phyloP scores from a whole-genome alignment of 2,329 filamentous ascomycete species.

The Catunica adiposa region DNA sequence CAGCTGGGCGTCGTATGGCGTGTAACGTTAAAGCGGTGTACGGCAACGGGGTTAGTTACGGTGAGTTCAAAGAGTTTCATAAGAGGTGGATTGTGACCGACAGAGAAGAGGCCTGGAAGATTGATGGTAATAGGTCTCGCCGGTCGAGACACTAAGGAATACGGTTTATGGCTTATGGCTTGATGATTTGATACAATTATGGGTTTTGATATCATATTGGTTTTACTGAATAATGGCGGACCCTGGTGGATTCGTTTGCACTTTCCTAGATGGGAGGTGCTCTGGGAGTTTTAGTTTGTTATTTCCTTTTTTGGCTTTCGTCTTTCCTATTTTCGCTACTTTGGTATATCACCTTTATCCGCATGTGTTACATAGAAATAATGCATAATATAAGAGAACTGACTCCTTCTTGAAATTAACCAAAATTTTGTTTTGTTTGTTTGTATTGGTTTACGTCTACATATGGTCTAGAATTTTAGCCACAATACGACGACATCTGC shows the following conservation, averaged over 20 bases:
- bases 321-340: neutral
- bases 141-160: neutral
- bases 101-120: conserved; percentile 25
- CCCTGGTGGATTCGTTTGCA: neutral
- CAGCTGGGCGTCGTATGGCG: conserved; percentile 18
- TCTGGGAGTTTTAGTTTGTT: too few relatives aligned
- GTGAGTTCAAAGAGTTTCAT: conserved; percentile 22
- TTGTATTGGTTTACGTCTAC: too few relatives aligned
- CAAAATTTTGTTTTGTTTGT: too few relatives aligned
- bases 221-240: neutral
- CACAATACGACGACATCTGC: too few relatives aligned
- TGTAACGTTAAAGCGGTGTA: conserved; percentile 21
- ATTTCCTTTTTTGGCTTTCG: neutral
- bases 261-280: too few relatives aligned
- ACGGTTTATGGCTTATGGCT: too few relatives aligned
- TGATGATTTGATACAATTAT: neutral
- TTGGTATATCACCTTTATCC: neutral
- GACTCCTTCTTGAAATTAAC: neutral
- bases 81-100: conserved; percentile 27
- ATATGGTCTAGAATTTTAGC: too few relatives aligned
- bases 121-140: conserved; percentile 21
- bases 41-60: conserved; percentile 20
- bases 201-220: neutral
- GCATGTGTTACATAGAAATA: conserved; percentile 5
- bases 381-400: conserved; percentile 4